A percentile compares a stretch with the other conserved stretches of the same genome.
Evolutionary conservation across 257 asterid species (phyloP).

Genomic region (Solanum pimpinellifolium): DNA sequence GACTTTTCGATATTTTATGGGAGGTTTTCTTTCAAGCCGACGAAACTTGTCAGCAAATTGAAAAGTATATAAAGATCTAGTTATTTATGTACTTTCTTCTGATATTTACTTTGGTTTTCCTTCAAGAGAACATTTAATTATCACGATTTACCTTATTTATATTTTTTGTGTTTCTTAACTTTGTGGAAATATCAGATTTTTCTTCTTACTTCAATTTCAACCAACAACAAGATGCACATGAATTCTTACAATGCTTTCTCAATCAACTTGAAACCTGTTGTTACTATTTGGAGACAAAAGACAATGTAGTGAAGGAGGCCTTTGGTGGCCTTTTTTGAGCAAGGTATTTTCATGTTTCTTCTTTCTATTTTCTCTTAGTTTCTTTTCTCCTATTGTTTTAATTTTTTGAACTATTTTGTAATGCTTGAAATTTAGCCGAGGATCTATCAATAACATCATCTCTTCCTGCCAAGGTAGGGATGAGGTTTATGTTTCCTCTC

Average conservation of each 20-base stretch:
- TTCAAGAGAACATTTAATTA: background rate
- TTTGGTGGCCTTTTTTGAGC: conserved; percentile 84
- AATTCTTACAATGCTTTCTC: conserved; percentile 78
- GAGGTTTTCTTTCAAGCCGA: conserved; percentile 25
- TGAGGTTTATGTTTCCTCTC: no score
- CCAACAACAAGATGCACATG: conserved; percentile 94
- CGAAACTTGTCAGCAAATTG: conserved; percentile 40
- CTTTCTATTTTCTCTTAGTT: no score
- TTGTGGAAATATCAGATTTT: conserved; percentile 38
- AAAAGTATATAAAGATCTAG: conserved; percentile 43
- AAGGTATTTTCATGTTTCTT: background rate
- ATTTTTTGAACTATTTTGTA: no score
- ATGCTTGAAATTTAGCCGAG: no score
- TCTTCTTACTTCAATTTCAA: conserved; percentile 47
- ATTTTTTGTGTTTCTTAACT: conserved; percentile 32
- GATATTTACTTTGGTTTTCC: no score
- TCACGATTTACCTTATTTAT: background rate
- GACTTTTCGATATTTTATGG: conserved; percentile 20
- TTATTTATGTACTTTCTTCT: background rate
- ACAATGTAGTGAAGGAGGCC: conserved; percentile 50
- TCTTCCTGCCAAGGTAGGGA: no score
- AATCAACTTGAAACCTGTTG: conserved; percentile 55
- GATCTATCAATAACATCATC: no score
- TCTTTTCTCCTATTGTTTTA: no score
- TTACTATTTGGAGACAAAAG: conserved; percentile 5